Evolutionary conservation across 169 alveolate genomes (phyloP), one percentile per base, ranked within the genome.

Genomic region (Ichthyophthirius multifiliis): DNA sequence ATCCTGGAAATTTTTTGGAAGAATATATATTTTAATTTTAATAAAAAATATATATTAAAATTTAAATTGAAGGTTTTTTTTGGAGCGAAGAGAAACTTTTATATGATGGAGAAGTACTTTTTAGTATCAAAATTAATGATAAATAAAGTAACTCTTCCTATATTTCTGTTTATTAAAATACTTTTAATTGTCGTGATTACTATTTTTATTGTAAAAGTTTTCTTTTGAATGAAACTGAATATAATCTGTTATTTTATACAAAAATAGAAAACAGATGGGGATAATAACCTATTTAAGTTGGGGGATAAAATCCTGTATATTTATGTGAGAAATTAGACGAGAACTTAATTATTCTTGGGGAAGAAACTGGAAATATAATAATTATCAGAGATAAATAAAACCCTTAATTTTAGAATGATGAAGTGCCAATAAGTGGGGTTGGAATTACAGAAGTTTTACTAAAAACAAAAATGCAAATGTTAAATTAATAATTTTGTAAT

Each of bases 281-380:
- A 5, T 18, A 41, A 67, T 27, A 27, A 15, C 77, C 77, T 15
- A 34, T 67, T 41, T 9, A 37, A 16, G 46, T 67, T 20, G 77
- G 77, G 5, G 77, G 77, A 13, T 39, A 67, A n/a, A 27, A 35
- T 37, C 41, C 43, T 18, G 46, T 67, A 3, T 34, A 18, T n/a
- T 41, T 27, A 15, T 47, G 46, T 6, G 77, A 67, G 15, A 41
- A 44, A 18, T 16, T 37, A 18, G 77, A 67, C 10, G 35, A 34
- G 20, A 67, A 67, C 41, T 12, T 67, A 18, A 62, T 67, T 13
- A 67, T 67, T 41, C 27, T 67, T 4, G 77, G 77, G 10, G 62
- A 67, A 39, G 62, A 67, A 41, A 18, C 27, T 15, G 77, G 77
- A 4, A 41, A 23, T 7, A 4, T 37, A 37, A 35, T 67, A 23